Base-by-base conservation (phyloP, 345 rosid genomes). In the Angophora floribunda region DNA sequence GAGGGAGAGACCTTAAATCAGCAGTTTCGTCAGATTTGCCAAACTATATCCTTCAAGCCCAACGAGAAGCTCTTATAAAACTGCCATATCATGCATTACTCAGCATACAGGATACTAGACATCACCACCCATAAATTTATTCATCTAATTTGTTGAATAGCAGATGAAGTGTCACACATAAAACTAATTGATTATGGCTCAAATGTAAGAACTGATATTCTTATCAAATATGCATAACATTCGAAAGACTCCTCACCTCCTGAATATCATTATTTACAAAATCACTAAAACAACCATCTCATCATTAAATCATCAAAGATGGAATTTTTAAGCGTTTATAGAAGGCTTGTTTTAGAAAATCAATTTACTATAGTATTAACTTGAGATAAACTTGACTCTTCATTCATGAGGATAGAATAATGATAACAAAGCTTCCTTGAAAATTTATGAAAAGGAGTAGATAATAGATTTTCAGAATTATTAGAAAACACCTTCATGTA, bases 31-130 rank as follows among this genome's bases (percentile, higher is more conserved):
- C 97, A 24, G 96, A 67, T 91, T n/a, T 95, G 94, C 98, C 98
- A 97, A 89, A 97, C 99, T 50, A 96, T 90, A 90, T 94, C 99
- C 90, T 94, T 95, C 80, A 97, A 87, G 87, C 97, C 98, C 26
- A 95, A 92, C 6, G 98, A 94, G 91, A 95, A 95, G 32, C 45
- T 97, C 85, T 94, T 92, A 91, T 97, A 97, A 91, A 97, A 97
- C 99, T 97, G 97, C 90, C 87, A 93, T 47, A 88, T 36, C 26
- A 87, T n/a, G 49, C 87, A 52, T 78, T 21, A 89, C 61, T 63
- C 47, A 63, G 55, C 19, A 30, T 21, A 16, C 44, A 53, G 52
- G 17, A 57, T 19, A 50, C 30, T 57, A 28, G 30, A 6, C 32
- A 44, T 24, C 85, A 65, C 70, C 59, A 86, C 13, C 41, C 67